Evolutionary conservation across 225 moss, liverwort and hornwort species (phyloP).

Genomic region (Anthoceros angustus): DNA sequence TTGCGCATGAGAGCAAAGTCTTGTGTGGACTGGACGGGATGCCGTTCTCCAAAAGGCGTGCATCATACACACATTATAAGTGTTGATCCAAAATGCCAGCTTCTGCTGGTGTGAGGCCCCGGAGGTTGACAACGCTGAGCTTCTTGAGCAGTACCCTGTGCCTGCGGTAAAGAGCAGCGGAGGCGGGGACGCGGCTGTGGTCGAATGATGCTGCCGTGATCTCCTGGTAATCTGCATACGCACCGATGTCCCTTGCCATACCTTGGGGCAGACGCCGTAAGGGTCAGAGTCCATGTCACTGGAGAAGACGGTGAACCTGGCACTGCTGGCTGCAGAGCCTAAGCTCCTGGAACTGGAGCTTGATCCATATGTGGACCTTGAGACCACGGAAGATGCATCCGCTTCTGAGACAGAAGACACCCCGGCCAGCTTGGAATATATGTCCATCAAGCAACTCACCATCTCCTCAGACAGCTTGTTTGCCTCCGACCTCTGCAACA

Average conservation of each 20-base stretch:
- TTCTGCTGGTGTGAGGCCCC: conserved; percentile 63
- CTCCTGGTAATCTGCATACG: conserved; percentile 21
- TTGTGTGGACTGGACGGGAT: conserved; percentile 31
- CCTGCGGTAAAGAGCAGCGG: conserved; percentile 14
- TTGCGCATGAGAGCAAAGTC: conserved; percentile 38
- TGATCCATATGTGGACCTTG: conserved; percentile 7
- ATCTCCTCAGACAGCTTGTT: conserved; percentile 84
- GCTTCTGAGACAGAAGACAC: conserved; percentile 6
- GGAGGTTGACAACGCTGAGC: conserved; percentile 47
- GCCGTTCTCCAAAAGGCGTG: conserved; percentile 48
- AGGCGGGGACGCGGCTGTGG: conserved; percentile 17
- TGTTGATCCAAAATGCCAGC: conserved; percentile 91
- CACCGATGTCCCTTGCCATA: conserved; percentile 15
- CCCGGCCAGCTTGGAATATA: conserved; percentile 62
- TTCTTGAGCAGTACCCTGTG: conserved; percentile 62
- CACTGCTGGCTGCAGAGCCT: conserved; percentile 8
- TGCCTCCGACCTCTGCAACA: background rate
- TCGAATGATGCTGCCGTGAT: conserved; percentile 28
- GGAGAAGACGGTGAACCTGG: background rate
- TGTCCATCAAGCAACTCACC: conserved; percentile 62
- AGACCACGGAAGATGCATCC: conserved; percentile 6
- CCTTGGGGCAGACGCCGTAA: conserved; percentile 20
- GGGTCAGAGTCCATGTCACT: conserved; percentile 10
- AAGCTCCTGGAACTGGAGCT: conserved; percentile 9
- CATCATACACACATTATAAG: conserved; percentile 93